Evolutionary conservation across 805 yeast species (phyloP).

Genomic region (Candida alai): DNA sequence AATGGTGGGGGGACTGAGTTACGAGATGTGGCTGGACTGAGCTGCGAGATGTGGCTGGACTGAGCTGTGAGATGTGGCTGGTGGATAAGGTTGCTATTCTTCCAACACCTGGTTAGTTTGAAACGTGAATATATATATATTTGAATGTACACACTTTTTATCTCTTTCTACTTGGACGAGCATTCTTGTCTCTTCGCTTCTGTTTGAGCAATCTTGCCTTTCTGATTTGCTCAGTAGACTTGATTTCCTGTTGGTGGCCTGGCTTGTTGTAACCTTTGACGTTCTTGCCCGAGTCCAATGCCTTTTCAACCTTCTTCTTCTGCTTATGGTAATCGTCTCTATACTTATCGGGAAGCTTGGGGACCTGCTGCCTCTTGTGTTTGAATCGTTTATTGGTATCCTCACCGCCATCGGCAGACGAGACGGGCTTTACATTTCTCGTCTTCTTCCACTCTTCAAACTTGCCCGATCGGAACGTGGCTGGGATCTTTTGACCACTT

Average conservation of each 20-base stretch:
- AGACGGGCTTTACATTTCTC: slow-evolving; percentile 50
- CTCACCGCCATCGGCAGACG: slow-evolving; percentile 43
- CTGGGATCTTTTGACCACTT: slow-evolving; percentile 89
- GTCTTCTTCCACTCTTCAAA: slow-evolving; percentile 88
- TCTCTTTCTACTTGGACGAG: slow-evolving; percentile 53
- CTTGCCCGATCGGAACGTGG: slow-evolving; percentile 84
- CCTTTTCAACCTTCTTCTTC: slow-evolving; percentile 76
- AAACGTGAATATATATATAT: slow-evolving; percentile 2
- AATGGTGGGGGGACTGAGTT: too few relatives aligned
- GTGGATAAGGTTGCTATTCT: too few relatives aligned
- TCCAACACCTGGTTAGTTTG: too few relatives aligned
- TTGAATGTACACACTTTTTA: slow-evolving; percentile 1
- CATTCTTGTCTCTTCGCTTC: slow-evolving; percentile 78
- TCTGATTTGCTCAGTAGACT: slow-evolving; percentile 70
- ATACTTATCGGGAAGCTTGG: slow-evolving; percentile 83
- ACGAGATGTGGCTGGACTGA: too few relatives aligned
- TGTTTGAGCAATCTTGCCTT: slow-evolving; percentile 69
- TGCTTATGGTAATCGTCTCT: slow-evolving; percentile 85
- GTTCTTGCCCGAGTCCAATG: slow-evolving; percentile 66
- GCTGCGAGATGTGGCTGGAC: too few relatives aligned
- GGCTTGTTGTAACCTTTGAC: slow-evolving; percentile 64
- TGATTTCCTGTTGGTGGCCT: slow-evolving; percentile 54
- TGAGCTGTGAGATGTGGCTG: too few relatives aligned
- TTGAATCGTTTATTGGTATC: slow-evolving; percentile 48
- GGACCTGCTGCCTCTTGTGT: slow-evolving; percentile 75